Evolutionary conservation across 768 basidiomycete species (phyloP).

Genomic region (Suillus fuscotomentosus): DNA sequence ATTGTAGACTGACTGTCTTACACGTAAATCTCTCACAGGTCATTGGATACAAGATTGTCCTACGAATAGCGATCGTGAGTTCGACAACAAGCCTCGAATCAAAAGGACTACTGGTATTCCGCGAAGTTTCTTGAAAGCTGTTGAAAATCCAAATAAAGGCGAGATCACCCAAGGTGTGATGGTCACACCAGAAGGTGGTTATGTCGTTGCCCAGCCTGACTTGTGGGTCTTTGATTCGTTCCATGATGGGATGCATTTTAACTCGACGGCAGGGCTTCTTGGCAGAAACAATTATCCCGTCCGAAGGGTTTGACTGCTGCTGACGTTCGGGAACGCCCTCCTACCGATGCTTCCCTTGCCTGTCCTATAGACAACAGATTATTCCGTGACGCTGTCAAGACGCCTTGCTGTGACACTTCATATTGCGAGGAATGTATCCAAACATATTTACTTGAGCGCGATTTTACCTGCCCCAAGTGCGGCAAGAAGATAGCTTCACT

Average conservation of each 20-base stretch:
- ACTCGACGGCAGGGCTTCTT: conserved; percentile 64
- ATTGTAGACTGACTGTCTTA: background rate
- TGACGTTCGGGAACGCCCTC: conserved; percentile 85
- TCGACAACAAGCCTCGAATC: conserved; percentile 91
- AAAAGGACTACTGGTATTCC: conserved; percentile 99
- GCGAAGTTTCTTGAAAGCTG: conserved; percentile 93
- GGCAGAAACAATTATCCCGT: conserved; percentile 88
- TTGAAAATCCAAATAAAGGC: conserved; percentile 78
- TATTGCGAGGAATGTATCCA: conserved; percentile 99
- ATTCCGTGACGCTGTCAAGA: conserved; percentile 91
- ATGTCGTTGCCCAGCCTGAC: conserved; percentile 96
- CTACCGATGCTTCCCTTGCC: conserved; percentile 73
- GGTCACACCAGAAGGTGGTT: conserved; percentile 98
- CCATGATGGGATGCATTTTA: background rate
- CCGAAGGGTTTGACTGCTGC: conserved; percentile 80
- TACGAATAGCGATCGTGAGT: conserved; percentile 94
- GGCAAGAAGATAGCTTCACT: conserved; percentile 83
- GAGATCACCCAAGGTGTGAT: conserved; percentile 85
- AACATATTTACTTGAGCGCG: conserved; percentile 89
- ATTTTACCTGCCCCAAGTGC: conserved; percentile 93
- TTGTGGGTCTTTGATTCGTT: conserved; percentile 54
- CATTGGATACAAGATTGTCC: conserved; percentile 99
- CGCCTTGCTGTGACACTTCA: conserved; percentile 86
- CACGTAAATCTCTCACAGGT: conserved; percentile 46
- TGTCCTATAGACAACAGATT: conserved; percentile 94